A percentile compares a stretch with the other conserved stretches of the same genome.
These are phyloP conservation scores for Ophiostoma ips DNA, from an alignment of 2,329 filamentous ascomycete species.

Conservation along the genomic window DNA sequence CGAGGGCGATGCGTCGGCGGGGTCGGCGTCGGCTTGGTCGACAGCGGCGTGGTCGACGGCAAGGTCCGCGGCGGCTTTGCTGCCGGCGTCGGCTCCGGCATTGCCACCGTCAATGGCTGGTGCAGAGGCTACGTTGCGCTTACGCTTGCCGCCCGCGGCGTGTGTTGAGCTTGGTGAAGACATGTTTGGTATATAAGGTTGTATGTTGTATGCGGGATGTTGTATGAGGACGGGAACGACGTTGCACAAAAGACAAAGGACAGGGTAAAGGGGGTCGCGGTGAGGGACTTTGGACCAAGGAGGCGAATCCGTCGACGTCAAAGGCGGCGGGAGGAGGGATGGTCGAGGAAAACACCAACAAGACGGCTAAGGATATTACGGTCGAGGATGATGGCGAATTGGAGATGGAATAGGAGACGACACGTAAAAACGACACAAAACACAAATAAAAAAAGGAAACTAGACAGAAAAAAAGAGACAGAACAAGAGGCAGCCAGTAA, in stretches of 20 bases:
- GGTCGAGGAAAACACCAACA: no score
- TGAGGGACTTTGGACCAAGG: not conserved
- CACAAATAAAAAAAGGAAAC: not conserved
- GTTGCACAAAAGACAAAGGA: not conserved
- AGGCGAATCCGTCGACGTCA: no score
- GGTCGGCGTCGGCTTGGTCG: not conserved
- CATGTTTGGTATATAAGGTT: no score
- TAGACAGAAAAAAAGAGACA: not conserved
- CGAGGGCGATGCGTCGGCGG: not conserved
- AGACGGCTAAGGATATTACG: no score
- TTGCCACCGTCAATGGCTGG: not conserved
- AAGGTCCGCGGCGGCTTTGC: not conserved
- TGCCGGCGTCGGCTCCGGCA: not conserved
- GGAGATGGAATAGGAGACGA: not conserved
- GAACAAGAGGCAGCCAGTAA: not conserved
- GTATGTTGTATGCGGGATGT: not conserved
- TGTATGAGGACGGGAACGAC: not conserved
- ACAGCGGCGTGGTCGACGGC: not conserved
- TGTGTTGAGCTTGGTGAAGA: not conserved
- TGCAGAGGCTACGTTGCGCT: slow-evolving; percentile 5
- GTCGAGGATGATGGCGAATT: not conserved
- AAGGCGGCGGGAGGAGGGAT: no score
- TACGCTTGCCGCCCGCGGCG: slow-evolving; percentile 12
- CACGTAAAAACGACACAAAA: not conserved
- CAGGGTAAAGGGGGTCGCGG: not conserved